phyloP scores from a whole-genome alignment of 2,329 filamentous ascomycete species.

The Arthroderma sp. region DNA sequence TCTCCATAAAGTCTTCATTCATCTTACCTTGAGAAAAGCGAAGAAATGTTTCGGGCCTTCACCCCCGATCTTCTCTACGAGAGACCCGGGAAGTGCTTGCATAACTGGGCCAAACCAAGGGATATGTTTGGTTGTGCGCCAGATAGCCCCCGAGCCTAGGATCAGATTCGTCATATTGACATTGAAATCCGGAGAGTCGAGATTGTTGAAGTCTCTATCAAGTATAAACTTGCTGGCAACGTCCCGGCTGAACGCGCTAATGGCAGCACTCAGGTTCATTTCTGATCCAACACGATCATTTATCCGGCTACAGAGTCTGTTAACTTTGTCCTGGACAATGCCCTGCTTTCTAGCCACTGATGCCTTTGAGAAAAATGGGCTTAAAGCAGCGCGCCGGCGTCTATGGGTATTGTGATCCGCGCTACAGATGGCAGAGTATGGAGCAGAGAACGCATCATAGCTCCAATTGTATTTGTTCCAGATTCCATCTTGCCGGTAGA shows the following conservation, averaged over 20 bases:
- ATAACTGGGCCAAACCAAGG: constrained; percentile 10
- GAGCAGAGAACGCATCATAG: not conserved
- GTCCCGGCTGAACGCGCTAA: constrained; percentile 9
- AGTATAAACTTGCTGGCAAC: constrained; percentile 10
- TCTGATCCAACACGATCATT: not conserved
- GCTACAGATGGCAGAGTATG: constrained; percentile 10
- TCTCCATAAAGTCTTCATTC: too few species aligned
- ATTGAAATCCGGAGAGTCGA: constrained; percentile 12
- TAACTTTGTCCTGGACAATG: not conserved
- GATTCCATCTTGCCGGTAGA: not conserved
- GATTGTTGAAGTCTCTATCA: constrained; percentile 9
- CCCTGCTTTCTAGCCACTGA: not conserved
- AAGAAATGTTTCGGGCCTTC: not conserved
- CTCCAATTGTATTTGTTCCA: constrained; percentile 1
- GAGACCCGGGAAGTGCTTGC: constrained; percentile 9
- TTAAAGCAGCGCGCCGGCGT: constrained; percentile 17
- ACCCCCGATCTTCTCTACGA: constrained; percentile 1
- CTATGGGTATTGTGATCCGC: constrained; percentile 18
- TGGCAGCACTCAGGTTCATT: not conserved
- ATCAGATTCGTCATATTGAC: not conserved
- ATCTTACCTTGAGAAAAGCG: not conserved
- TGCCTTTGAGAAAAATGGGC: constrained; percentile 17
- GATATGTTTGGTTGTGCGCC: constrained; percentile 14
- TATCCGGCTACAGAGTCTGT: not conserved
- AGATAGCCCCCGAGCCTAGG: constrained; percentile 5